Conservation (phyloP, 805 yeast genomes). For the Spathaspora passalidarum region DNA sequence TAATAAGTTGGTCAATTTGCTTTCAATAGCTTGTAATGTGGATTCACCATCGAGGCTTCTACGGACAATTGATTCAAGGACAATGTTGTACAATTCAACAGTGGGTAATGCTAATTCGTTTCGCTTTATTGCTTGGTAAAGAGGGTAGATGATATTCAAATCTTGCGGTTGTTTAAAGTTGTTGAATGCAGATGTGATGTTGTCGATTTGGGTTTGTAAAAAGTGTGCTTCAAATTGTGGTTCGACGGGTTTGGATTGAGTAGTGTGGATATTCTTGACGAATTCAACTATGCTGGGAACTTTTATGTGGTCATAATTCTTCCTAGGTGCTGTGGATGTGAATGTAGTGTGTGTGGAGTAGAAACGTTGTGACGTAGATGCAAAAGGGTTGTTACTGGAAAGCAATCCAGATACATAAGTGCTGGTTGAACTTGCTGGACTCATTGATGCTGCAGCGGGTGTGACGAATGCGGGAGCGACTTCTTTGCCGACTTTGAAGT, state of each 20-base stretch:
- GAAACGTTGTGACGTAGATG: neutral
- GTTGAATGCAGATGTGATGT: slow-evolving; percentile 17
- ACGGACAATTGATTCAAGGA: slow-evolving; percentile 50
- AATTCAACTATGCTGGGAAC: neutral
- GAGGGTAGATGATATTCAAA: slow-evolving; percentile 34
- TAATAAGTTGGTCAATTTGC: slow-evolving; percentile 57
- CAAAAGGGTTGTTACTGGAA: neutral
- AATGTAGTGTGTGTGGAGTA: neutral
- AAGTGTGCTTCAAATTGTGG: slow-evolving; percentile 1
- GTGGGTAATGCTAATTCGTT: slow-evolving; percentile 45
- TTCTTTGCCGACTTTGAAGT: neutral
- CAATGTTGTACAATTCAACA: slow-evolving; percentile 49
- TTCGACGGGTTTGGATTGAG: neutral
- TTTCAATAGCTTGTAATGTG: slow-evolving; percentile 45
- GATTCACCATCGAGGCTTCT: slow-evolving; percentile 46
- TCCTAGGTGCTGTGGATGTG: neutral
- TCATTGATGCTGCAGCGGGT: neutral
- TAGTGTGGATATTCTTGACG: neutral
- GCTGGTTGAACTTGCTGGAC: neutral
- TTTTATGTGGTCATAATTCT: neutral
- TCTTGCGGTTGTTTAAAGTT: slow-evolving; percentile 18
- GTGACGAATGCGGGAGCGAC: neutral
- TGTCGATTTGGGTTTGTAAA: slow-evolving; percentile 16
- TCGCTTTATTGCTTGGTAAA: slow-evolving; percentile 39
- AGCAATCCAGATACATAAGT: neutral